Percentiles rank a stretch among this genome's conserved stretches.
Evolutionary conservation across 1,284 basidiomycete species (phyloP).

Genomic region (Leccinum angustisporum): DNA sequence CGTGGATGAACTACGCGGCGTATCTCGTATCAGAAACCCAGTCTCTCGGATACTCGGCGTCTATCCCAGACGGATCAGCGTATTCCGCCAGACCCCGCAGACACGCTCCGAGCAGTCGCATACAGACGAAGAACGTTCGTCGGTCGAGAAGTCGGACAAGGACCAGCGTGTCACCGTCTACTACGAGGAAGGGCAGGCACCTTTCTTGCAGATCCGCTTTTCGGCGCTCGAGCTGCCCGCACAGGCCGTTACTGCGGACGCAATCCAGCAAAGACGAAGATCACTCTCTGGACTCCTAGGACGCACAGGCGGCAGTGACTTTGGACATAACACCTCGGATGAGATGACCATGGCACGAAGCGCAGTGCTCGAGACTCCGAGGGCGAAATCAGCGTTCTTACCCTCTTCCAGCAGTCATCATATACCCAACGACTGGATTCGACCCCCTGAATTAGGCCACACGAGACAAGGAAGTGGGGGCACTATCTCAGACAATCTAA

Average conservation of each 20-base stretch:
- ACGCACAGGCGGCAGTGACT: not conserved
- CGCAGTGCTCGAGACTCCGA: slow-evolving; percentile 5
- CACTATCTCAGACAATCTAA: slow-evolving; percentile 39
- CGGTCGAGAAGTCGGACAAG: slow-evolving; percentile 17
- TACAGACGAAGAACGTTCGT: not conserved
- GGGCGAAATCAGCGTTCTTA: slow-evolving; percentile 14
- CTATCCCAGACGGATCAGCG: slow-evolving; percentile 49
- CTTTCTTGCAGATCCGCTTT: slow-evolving; percentile 61
- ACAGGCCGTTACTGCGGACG: slow-evolving; percentile 36
- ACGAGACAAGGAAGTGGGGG: slow-evolving; percentile 22
- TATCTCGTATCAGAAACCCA: slow-evolving; percentile 24
- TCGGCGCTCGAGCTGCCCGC: slow-evolving; percentile 51
- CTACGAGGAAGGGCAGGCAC: slow-evolving; percentile 48
- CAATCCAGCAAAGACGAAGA: slow-evolving; percentile 21
- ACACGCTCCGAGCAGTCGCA: slow-evolving; percentile 20
- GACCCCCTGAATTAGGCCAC: slow-evolving; percentile 9
- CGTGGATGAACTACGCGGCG: slow-evolving; percentile 35
- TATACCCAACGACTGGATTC: slow-evolving; percentile 17
- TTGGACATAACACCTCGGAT: slow-evolving; percentile 4
- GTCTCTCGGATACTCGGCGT: slow-evolving; percentile 47
- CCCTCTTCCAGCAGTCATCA: not conserved
- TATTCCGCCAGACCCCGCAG: slow-evolving; percentile 41
- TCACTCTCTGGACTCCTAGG: slow-evolving; percentile 12
- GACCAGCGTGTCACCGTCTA: slow-evolving; percentile 54
- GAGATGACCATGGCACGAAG: slow-evolving; percentile 14